Evolutionary conservation across 2,329 filamentous ascomycete species (phyloP).

Genomic region (Fusarium floridanum): DNA sequence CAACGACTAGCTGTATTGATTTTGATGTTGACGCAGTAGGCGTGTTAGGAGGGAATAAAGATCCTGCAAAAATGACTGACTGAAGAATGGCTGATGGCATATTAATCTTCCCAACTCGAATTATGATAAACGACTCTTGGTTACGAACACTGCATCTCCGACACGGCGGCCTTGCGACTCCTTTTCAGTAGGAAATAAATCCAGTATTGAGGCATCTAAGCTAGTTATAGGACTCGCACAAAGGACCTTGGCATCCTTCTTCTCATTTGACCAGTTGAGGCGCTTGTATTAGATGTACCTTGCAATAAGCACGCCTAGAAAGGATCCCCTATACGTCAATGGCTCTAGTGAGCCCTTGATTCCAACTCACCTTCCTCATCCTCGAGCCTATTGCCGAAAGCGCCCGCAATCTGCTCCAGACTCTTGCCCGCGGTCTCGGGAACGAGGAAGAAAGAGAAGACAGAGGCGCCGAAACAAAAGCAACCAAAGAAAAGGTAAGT

Average conservation of each 20-base stretch:
- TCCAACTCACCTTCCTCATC: slow-evolving; percentile 17
- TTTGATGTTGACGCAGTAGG: background rate
- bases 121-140: background rate
- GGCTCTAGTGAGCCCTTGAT: slow-evolving; percentile 2
- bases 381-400: slow-evolving; percentile 63
- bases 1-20: background rate
- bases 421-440: slow-evolving; percentile 79
- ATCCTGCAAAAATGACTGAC: background rate
- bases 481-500: slow-evolving; percentile 81
- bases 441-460: slow-evolving; percentile 73
- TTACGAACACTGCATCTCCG: background rate
- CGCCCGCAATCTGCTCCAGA: slow-evolving; percentile 79
- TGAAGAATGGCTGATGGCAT: background rate
- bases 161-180: background rate
- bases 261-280: background rate
- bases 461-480: slow-evolving; percentile 74
- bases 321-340: background rate
- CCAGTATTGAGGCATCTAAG: background rate
- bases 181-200: background rate
- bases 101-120: background rate
- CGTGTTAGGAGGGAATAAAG: background rate
- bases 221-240: background rate
- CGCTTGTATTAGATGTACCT: background rate
- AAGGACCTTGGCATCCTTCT: background rate
- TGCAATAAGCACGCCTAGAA: background rate